Base-by-base conservation (phyloP, 176 grass and related monocot genomes). In the Alopecurus myosuroides region DNA sequence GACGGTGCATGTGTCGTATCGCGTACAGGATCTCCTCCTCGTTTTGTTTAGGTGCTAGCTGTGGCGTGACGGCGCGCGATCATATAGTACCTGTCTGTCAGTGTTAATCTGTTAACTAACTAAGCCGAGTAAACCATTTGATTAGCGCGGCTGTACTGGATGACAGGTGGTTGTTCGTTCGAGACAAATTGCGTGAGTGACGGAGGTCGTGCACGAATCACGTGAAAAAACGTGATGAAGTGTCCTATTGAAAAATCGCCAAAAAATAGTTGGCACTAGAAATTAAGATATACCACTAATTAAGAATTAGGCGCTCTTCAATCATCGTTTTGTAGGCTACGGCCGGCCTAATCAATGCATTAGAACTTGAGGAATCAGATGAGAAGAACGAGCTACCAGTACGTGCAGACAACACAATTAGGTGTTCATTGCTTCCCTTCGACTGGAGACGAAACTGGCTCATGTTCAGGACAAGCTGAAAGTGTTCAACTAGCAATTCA, bases 241-340 rank as follows among this genome's bases (percentile, higher is more conserved):
- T 22, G 17, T 31, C 17, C 56, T 29, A 30, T 28, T 9, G 9
- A 2, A 14, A 34, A 34, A 34, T 46, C 18, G 9, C 15, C 20
- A 20, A 4, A 11, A 40, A 2, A 10, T 2, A 6, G 19, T 11
- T 1, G 11, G 2, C 22, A 14, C 2, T 9, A 8, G 0, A 4
- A 25, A 37, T n/a, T n/a, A n/a, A n/a, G n/a, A n/a, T 9, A 13
- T 1, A 12, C 5, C 3, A 12, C 0, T 40, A 9, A 40, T 42
- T 42, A 42, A 42, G 40, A 11, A 42, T 42, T 42, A 8, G 22
- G 39, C 1, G 42, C 15, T 34, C 8, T 0, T 30, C 42, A 0
- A 18, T 74, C 42, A 1, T 49, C 42, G 4, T 39, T 1, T 8
- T 40, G 11, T 75, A 51, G 26, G 26, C 1, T 44, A 19, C 29